Base-by-base conservation (phyloP, 2,329 filamentous ascomycete genomes). In the Talaromyces pinophilus region DNA sequence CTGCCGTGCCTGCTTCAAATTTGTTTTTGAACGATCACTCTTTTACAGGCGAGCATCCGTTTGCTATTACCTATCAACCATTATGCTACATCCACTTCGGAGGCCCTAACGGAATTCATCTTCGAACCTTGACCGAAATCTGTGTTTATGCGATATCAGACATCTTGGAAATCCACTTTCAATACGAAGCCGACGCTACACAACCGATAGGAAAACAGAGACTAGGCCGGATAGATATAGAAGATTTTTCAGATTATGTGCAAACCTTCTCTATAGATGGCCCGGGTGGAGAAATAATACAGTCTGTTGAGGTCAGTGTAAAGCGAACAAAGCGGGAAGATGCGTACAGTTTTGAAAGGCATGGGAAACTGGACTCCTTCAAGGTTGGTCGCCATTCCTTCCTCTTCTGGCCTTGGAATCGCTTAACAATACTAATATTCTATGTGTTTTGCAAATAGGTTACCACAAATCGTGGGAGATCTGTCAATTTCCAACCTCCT, bases 291-390 rank as follows among this genome's bases (percentile, higher is more conserved):
- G 64, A 66, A 48, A 10, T 40, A 4, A 42, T 63, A 25, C 35
- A 66, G n/a, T 38, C 40, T 52, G 64, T 63, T 52, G 57, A 55
- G 35, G 46, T 65, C 57, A 65, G n/a, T 48, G 35, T 65, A 28
- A 15, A 35, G 13, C 22, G 5, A 17, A 28, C 48, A 52, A 25
- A 52, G 22, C 48, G 48, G 15, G 42, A 38, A 13, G 30, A 64
- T 30, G 38, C 19, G 42, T 40, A 60, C 38, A 19, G 17, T 38
- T 59, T 64, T 25, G 28, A 61, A 22, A 54, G 22, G 6, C 28
- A 65, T 46, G 63, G 63, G 52, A 55, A 50, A 57, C 8, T 57
- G 57, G 44, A 57, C 11, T 62, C 50, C 10, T 62, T 65, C 15
- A 65, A 62, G 59, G 48, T 62, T 65, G 15, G 15, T 10, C 25